Percentiles rank a stretch among this genome's conserved stretches.
phyloP scores from a whole-genome alignment of 352 stramenopile genomes.

The Achlya hypogyna region DNA sequence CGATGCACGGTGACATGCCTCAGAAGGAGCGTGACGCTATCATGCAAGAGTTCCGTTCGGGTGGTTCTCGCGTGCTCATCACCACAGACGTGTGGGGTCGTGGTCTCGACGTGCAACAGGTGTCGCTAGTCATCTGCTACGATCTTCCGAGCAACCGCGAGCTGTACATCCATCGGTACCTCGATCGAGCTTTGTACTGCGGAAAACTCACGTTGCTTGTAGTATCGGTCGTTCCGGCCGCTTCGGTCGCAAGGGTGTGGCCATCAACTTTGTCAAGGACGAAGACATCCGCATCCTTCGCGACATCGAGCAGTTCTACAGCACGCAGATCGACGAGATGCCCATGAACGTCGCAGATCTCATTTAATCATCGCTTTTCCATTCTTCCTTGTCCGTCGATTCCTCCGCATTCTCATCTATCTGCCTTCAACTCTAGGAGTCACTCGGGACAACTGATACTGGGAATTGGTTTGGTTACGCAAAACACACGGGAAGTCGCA shows the following conservation, averaged over 20 bases:
- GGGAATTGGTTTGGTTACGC: no score
- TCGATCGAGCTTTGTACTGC: constrained; percentile 21
- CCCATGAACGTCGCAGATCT: constrained; percentile 90
- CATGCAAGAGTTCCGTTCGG: constrained; percentile 96
- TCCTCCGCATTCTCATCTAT: no score
- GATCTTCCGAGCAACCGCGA: constrained; percentile 95
- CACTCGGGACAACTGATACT: no score
- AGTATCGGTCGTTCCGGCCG: constrained; percentile 93
- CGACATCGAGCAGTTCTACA: constrained; percentile 93
- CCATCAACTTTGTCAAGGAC: constrained; percentile 97
- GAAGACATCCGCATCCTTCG: constrained; percentile 91
- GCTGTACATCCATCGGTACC: constrained; percentile 88
- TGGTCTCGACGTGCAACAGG: constrained; percentile 95
- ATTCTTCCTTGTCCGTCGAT: no score
- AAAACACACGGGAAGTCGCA: no score
- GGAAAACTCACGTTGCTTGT: constrained; percentile 26
- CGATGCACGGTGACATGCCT: constrained; percentile 97
- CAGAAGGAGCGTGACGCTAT: constrained; percentile 91
- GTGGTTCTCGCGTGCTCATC: constrained; percentile 93
- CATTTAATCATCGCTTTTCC: constrained; percentile 75
- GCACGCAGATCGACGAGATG: constrained; percentile 93
- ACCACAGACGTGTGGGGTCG: constrained; percentile 96
- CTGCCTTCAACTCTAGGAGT: no score
- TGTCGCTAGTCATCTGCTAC: constrained; percentile 97
- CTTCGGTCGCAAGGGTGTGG: constrained; percentile 95